Base-by-base conservation (phyloP, 192 early-diverging fungal species). In the Entophlyctis luteolus region DNA sequence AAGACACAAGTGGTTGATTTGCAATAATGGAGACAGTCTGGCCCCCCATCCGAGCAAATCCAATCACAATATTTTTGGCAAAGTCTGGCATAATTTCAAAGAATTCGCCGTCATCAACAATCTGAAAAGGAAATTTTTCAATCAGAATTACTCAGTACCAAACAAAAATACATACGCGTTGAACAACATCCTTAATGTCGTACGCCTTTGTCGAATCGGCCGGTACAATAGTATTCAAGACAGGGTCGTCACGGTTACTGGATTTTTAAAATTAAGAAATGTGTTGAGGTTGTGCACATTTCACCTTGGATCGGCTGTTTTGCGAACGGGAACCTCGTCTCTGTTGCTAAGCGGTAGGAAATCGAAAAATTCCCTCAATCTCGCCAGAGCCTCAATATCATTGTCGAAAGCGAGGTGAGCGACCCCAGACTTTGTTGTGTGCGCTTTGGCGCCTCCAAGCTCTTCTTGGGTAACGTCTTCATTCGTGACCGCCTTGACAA, bases 1-100 rank as follows among this genome's bases (percentile, higher is more conserved):
- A 96, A 3, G 93, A 95, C 8, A 94, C 92, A 29, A 94, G 77
- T 0, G 95, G 95, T 74, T 98, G 95, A 80, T 98, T 98, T 48
- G 90, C 95, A 59, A 98, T 87, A 10, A 98, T 79, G 31, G 88
- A 88, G 31, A 96, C 91, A 25, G 90, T 91, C 50, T 84, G 81
- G 25, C 95, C 95, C 49, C 80, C 86, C 71, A 98, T 69, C 8
- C 95, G 86, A 18, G 84, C 88, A 73, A 98, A 93, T 20, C 91
- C 93, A 62, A 94, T 80, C 14, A 98, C 75, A 50, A 98, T 96
- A 74, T 98, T 98, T 62, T 86, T 85, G 54, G 95, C 95, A 72
- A 84, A 96, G 56, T 94, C 89, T 18, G 91, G 90, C 79, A 87
- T 84, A 67, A 98, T 87, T 79, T 98, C 95, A 76, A 89, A 98